These are phyloP conservation scores for Boechera retrofracta DNA, from an alignment of 345 rosid genomes.

Conservation along the genomic window DNA sequence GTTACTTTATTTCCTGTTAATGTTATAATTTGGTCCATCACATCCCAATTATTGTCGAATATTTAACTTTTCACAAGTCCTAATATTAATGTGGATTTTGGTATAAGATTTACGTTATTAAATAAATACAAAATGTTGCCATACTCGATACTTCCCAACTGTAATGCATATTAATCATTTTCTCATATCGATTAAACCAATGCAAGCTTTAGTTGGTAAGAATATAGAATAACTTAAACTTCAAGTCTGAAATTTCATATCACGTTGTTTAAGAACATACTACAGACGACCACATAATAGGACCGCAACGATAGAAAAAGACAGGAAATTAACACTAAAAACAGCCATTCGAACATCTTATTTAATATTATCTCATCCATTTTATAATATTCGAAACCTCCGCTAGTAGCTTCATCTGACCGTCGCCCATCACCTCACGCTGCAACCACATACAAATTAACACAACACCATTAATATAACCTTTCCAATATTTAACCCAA, in stretches of 20 bases:
- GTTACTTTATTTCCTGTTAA: background rate
- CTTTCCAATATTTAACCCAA: background rate
- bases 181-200: background rate
- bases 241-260: constrained; percentile 27
- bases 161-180: background rate
- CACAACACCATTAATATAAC: constrained; percentile 15
- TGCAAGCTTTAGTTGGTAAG: background rate
- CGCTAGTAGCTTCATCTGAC: constrained; percentile 27
- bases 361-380: constrained; percentile 32
- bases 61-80: background rate
- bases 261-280: background rate
- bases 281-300: constrained; percentile 18
- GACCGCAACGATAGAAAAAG: background rate
- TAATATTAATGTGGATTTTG: background rate
- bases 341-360: constrained; percentile 30
- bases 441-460: constrained; percentile 24
- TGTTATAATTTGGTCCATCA: background rate
- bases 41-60: background rate
- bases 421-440: constrained; percentile 34
- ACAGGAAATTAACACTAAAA: constrained; percentile 18
- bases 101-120: background rate
- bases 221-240: constrained; percentile 6
- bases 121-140: background rate
- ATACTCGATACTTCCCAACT: constrained; percentile 13
- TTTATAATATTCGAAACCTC: constrained; percentile 26